A percentile compares a stretch with the other conserved stretches of the same genome.
Conservation (phyloP, 176 grass and related monocot species). For the Otatea glauca region DNA sequence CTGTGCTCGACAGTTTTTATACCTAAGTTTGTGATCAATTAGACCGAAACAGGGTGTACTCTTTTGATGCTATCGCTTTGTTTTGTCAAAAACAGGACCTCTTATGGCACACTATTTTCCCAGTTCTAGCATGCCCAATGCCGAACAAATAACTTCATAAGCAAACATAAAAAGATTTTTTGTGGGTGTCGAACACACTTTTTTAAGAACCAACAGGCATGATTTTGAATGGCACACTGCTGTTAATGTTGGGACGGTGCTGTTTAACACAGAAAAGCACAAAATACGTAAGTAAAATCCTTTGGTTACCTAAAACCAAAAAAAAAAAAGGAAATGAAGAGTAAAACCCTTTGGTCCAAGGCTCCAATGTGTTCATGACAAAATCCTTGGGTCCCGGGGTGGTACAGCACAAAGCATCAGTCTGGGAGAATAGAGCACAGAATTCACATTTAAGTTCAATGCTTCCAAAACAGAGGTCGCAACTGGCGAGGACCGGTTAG, state of each 20-base stretch:
- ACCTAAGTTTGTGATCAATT: not conserved
- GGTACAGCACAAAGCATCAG: slow-evolving; percentile 31
- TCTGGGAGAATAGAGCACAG: slow-evolving; percentile 9
- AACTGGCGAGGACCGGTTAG: not conserved
- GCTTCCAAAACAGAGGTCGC: slow-evolving; percentile 35
- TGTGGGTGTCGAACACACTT: not conserved
- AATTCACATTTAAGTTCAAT: slow-evolving; percentile 47
- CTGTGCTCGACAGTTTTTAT: not conserved
- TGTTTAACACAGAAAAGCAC: slow-evolving; percentile 30
- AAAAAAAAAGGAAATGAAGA: not conserved
- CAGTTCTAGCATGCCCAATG: not conserved
- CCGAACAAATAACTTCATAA: not conserved
- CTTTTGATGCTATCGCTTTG: not conserved
- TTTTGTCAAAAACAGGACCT: not conserved
- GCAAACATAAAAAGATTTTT: not conserved
- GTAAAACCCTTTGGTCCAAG: slow-evolving; percentile 25
- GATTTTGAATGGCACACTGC: not conserved
- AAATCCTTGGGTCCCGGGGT: not conserved
- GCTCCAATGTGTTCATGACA: not conserved
- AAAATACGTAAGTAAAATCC: not conserved
- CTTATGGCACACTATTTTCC: not conserved
- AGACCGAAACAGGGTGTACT: not conserved
- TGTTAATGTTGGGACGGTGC: not conserved
- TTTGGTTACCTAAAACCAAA: slow-evolving; percentile 7
- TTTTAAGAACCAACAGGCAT: not conserved